phyloP scores from a whole-genome alignment of 768 basidiomycete genomes.

The Kwoniella heveanensis region DNA sequence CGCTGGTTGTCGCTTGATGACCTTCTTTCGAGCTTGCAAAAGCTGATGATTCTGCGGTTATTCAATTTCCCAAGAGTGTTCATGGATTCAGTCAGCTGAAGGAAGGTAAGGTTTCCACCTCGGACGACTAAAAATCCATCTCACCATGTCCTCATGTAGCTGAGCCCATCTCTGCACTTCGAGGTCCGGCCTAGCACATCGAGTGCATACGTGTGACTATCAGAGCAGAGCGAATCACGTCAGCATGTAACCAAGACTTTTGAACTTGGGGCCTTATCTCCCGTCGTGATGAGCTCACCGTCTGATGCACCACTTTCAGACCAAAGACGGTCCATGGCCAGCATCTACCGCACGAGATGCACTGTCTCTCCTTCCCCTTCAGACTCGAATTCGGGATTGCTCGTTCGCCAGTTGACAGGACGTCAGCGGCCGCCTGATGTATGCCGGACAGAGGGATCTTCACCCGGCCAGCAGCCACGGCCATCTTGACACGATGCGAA shows the following conservation, averaged over 20 bases:
- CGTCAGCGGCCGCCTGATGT: neutral
- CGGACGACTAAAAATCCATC: too few species aligned
- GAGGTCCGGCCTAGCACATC: constrained; percentile 8
- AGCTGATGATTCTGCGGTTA: neutral
- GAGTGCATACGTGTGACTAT: constrained; percentile 12
- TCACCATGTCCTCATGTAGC: constrained; percentile 10
- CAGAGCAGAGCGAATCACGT: too few species aligned
- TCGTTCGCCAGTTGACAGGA: neutral
- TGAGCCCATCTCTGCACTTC: constrained; percentile 2
- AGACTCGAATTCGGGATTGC: neutral
- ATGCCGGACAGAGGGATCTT: neutral
- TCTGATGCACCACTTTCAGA: constrained; percentile 3
- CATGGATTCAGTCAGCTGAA: too few species aligned
- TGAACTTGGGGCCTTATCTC: too few species aligned
- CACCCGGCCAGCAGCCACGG: neutral
- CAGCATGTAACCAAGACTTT: too few species aligned
- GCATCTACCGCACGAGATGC: constrained; percentile 15
- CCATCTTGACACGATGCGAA: neutral
- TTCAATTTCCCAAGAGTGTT: too few species aligned
- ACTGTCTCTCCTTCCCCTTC: constrained; percentile 4
- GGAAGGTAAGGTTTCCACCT: too few species aligned
- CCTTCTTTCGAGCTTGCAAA: neutral
- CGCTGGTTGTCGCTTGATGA: neutral
- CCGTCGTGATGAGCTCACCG: too few species aligned
- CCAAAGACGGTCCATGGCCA: constrained; percentile 14